These are phyloP conservation scores for Alternaria dauci DNA, from an alignment of 2,329 filamentous ascomycete genomes.

Conservation along the genomic window DNA sequence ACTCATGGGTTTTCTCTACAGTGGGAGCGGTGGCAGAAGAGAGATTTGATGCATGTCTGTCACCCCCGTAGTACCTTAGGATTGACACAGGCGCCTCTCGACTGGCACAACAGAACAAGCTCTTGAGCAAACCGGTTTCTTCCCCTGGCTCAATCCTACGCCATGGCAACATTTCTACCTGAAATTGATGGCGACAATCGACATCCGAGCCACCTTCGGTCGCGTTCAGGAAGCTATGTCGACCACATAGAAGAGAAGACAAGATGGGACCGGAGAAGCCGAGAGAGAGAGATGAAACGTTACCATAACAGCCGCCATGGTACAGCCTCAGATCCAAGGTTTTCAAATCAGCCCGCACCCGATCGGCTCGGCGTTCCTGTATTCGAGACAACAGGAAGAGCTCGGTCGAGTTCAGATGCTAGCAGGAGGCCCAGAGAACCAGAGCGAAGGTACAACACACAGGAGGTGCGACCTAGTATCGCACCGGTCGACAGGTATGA, in stretches of 20 bases:
- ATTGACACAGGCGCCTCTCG: background rate
- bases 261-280: constrained; percentile 26
- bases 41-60: background rate
- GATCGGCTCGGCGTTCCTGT: constrained; percentile 35
- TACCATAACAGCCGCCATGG: constrained; percentile 27
- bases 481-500: constrained; percentile 12
- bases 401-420: constrained; percentile 19
- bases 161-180: constrained; percentile 20
- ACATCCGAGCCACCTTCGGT: constrained; percentile 24
- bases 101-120: background rate
- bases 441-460: constrained; percentile 21
- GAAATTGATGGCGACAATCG: constrained; percentile 15
- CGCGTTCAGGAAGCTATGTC: constrained; percentile 34
- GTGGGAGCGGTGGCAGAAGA: constrained; percentile 2
- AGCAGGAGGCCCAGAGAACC: constrained; percentile 11
- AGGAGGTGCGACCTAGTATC: constrained; percentile 26
- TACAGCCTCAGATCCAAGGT: background rate
- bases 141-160: background rate
- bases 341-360: constrained; percentile 14
- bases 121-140: background rate
- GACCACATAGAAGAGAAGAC: constrained; percentile 35
- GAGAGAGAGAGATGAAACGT: constrained; percentile 33
- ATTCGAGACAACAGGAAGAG: constrained; percentile 22
- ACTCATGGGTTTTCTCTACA: constrained; percentile 5
- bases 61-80: background rate